Percentiles rank a stretch among this genome's conserved stretches.
These are phyloP conservation scores for Zarea fungicola DNA, from an alignment of 2,329 filamentous ascomycete genomes.

Conservation along the genomic window DNA sequence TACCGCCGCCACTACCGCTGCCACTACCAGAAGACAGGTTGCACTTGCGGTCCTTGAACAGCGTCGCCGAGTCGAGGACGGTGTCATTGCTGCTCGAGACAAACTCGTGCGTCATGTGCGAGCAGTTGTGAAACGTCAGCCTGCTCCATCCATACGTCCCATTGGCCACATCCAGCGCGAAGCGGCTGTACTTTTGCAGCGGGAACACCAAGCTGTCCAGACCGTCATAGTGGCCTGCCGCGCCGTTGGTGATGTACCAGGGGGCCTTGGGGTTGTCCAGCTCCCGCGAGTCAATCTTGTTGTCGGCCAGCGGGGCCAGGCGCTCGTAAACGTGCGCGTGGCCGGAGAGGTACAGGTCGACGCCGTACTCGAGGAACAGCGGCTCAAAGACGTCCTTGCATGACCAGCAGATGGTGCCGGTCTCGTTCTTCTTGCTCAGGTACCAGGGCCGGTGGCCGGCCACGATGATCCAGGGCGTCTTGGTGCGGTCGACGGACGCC, in stretches of 20 bases:
- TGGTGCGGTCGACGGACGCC: constrained; percentile 2
- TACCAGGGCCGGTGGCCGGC: constrained; percentile 11
- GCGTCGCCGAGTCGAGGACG: constrained; percentile 26
- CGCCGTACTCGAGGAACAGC: constrained; percentile 2
- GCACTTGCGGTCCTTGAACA: constrained; percentile 17
- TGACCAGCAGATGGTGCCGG: background rate
- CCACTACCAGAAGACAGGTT: background rate
- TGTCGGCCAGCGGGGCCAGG: background rate
- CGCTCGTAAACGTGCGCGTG: constrained; percentile 8
- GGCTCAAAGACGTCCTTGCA: constrained; percentile 9
- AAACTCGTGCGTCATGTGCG: constrained; percentile 33
- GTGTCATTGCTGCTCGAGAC: constrained; percentile 25
- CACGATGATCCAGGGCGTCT: constrained; percentile 8
- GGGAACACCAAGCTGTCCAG: constrained; percentile 16
- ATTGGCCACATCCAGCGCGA: constrained; percentile 24
- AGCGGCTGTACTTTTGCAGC: constrained; percentile 18
- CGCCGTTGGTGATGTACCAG: constrained; percentile 26
- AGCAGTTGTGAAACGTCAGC: constrained; percentile 35
- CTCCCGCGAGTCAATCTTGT: background rate
- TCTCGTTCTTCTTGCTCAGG: background rate
- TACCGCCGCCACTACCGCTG: background rate
- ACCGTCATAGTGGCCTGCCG: constrained; percentile 25
- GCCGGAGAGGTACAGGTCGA: constrained; percentile 5
- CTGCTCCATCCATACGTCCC: constrained; percentile 32
- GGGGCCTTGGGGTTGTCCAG: constrained; percentile 12